A percentile compares a stretch with the other conserved stretches of the same genome.
Evolutionary conservation across 495 filamentous ascomycete genomes (phyloP).

Genomic region (Mytilinidion resinicola): DNA sequence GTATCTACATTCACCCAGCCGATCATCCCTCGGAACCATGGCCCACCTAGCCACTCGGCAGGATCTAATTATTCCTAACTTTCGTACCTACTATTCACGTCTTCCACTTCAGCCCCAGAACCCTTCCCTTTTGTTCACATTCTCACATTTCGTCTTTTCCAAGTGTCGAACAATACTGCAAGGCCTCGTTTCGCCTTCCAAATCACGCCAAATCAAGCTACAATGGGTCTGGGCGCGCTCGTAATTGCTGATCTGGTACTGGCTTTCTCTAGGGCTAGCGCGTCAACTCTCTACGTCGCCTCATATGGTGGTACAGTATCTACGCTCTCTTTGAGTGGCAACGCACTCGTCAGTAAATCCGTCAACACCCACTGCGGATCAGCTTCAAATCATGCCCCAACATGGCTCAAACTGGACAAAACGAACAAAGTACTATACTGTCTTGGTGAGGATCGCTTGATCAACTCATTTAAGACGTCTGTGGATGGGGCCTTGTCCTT

Average conservation of each 20-base stretch:
- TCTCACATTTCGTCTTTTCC: too few relatives aligned
- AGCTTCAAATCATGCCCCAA: constrained; percentile 15
- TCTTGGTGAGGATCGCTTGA: constrained; percentile 36
- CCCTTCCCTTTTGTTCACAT: too few relatives aligned
- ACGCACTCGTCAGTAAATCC: not conserved
- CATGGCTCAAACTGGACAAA: constrained; percentile 32
- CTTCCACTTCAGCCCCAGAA: too few relatives aligned
- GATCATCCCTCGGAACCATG: too few relatives aligned
- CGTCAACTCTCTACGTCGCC: not conserved
- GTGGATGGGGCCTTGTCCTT: constrained; percentile 27
- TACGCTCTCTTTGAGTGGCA: constrained; percentile 19
- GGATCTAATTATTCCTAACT: too few relatives aligned
- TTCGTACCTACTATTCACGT: too few relatives aligned
- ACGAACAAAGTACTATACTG: constrained; percentile 30
- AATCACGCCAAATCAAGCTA: too few relatives aligned
- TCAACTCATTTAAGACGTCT: constrained; percentile 30
- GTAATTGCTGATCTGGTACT: not conserved
- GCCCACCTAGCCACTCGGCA: too few relatives aligned
- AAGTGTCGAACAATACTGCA: too few relatives aligned
- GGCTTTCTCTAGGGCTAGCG: not conserved
- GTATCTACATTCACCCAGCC: too few relatives aligned
- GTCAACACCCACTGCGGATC: constrained; percentile 17
- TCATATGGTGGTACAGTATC: constrained; percentile 19
- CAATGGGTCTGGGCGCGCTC: too few relatives aligned
- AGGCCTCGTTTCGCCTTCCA: too few relatives aligned